phyloP scores from a whole-genome alignment of 371 early-diverging fungal species.

The Haplosporangium sp. region DNA sequence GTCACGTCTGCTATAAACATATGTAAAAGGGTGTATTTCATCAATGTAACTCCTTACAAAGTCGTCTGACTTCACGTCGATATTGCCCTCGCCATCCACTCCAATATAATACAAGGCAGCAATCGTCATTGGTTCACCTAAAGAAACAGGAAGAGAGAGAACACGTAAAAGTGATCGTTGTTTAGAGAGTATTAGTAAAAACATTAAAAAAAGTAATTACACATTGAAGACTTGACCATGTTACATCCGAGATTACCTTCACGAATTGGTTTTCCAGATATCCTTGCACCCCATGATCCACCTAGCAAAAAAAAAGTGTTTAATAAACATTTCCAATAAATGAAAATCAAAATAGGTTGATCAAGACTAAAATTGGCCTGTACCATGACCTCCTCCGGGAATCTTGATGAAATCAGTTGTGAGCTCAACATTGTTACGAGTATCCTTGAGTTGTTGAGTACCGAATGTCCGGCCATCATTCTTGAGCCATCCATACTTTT shows the following conservation, averaged over 20 bases:
- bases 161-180: not conserved
- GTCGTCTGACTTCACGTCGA: constrained; percentile 59
- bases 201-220: not conserved
- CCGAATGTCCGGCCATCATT: constrained; percentile 91
- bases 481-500: constrained; percentile 87
- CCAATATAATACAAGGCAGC: constrained; percentile 76
- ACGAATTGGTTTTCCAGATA: constrained; percentile 74
- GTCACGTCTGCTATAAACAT: too few species aligned
- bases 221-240: not conserved
- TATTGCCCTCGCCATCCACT: constrained; percentile 74
- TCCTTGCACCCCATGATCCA: constrained; percentile 90
- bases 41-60: constrained; percentile 52
- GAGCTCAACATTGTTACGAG: constrained; percentile 74
- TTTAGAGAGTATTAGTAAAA: too few species aligned
- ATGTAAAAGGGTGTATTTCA: too few species aligned
- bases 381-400: constrained; percentile 69
- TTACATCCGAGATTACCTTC: constrained; percentile 30
- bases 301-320: constrained; percentile 54
- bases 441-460: constrained; percentile 82
- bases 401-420: constrained; percentile 87
- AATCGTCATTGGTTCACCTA: constrained; percentile 53
- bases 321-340: not conserved
- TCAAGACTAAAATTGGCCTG: not conserved
- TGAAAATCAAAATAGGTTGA: not conserved
- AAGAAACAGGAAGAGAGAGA: not conserved